Evolutionary conservation across 257 asterid species (phyloP), one percentile per base, ranked within the genome.

Genomic region (Scutellaria barbata): DNA sequence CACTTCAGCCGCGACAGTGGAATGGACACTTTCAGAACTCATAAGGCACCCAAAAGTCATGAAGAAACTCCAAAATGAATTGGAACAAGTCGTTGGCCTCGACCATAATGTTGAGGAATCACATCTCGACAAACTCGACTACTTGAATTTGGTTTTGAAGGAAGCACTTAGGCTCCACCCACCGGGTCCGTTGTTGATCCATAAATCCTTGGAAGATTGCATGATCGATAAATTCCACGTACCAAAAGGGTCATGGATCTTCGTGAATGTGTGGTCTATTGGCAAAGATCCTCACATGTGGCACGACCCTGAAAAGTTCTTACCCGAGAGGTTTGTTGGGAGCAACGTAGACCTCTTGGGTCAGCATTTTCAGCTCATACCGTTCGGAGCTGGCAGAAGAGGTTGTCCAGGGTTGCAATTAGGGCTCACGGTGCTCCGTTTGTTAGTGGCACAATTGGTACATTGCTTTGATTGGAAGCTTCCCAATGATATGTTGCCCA

Each of bases 391-490:
- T 0, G 85, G 78, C 1, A 46, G 85, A 13, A 70, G 84, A 72
- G 59, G 82, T 5, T 81, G 85, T 51, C 85, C 80, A 4, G 82
- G 85, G 14, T 7, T 52, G 78, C 79, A 75, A 45, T 14, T 81
- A 62, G 82, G 81, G 33, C 56, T 81, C 2, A 40, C 46, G 8
- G 5, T 77, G 17, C 78, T 81, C 14, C 54, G 60, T 18, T 25
- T 81, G 5, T 60, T 74, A 60, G 35, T 81, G 67, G 75, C 85
- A 0, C 85, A 77, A 22, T 35, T 81, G 54, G 79, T 78, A 18
- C 85, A 81, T 67, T 81, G 81, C 74, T 78, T 78, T 18, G 80
- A 77, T 60, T 81, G 82, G 85, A 65, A 64, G 68, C 82, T 81
- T 37, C 73, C 78, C 0, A 12, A 53, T 33, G 77, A 65, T 9